Conservation (phyloP, 1,284 basidiomycete genomes). For the Tremellales sp. region DNA sequence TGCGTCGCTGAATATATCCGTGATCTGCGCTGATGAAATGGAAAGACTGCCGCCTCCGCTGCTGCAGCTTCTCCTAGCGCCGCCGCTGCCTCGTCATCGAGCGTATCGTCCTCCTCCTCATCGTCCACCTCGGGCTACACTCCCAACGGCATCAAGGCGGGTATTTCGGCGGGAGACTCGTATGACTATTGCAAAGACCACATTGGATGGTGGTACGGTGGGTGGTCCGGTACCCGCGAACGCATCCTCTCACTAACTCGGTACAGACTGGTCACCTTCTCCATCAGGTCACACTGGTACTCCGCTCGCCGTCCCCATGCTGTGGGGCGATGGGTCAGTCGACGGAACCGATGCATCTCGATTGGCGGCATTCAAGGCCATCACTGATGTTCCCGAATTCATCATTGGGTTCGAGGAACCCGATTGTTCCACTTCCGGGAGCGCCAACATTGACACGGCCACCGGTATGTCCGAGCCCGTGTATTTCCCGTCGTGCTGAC, state of each 20-base stretch:
- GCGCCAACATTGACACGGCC: slow-evolving; percentile 5
- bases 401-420: slow-evolving; percentile 32
- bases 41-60: background rate
- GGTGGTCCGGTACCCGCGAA: background rate
- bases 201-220: slow-evolving; percentile 31
- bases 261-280: slow-evolving; percentile 2
- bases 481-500: background rate
- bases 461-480: slow-evolving; percentile 1
- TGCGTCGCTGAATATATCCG: background rate
- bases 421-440: slow-evolving; percentile 20
- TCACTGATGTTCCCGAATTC: slow-evolving; percentile 12
- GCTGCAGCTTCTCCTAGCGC: background rate
- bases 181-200: slow-evolving; percentile 11
- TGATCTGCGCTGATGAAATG: no score
- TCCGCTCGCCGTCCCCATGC: slow-evolving; percentile 21
- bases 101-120: no score
- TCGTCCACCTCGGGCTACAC: slow-evolving; percentile 1
- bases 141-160: slow-evolving; percentile 24
- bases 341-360: slow-evolving; percentile 19
- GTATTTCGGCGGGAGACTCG: slow-evolving; percentile 20
- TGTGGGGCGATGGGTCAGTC: slow-evolving; percentile 25
- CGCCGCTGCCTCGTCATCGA: no score
- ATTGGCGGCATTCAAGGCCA: slow-evolving; percentile 15
- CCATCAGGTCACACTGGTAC: slow-evolving; percentile 10
- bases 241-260: background rate